These are phyloP conservation scores for Raffaelea deltoideospora DNA, from an alignment of 2,329 filamentous ascomycete species.

Conservation along the genomic window DNA sequence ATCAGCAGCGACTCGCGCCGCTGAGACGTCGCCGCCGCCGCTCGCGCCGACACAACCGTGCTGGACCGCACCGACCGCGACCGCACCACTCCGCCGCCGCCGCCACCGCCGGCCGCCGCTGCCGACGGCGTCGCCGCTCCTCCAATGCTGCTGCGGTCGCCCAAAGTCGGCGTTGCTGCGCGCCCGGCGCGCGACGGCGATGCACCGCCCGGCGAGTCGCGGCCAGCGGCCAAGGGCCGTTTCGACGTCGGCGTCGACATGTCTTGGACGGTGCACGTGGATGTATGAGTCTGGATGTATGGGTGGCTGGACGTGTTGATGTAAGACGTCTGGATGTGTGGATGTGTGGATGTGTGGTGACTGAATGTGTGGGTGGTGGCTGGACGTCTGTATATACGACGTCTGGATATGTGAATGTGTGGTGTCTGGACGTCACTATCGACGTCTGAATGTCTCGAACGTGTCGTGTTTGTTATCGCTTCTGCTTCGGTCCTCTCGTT, in stretches of 20 bases:
- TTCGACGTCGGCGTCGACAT: slow-evolving; percentile 37
- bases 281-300: too few relatives aligned
- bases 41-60: slow-evolving; percentile 59
- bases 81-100: slow-evolving; percentile 33
- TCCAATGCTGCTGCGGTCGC: background rate
- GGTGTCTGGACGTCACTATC: too few relatives aligned
- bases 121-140: slow-evolving; percentile 17
- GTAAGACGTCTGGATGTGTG: too few relatives aligned
- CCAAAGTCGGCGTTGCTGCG: background rate
- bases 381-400: too few relatives aligned
- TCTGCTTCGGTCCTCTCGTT: too few relatives aligned
- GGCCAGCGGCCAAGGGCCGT: slow-evolving; percentile 33
- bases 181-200: background rate
- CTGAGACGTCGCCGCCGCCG: slow-evolving; percentile 29
- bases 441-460: too few relatives aligned
- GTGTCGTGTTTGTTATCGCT: too few relatives aligned
- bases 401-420: too few relatives aligned
- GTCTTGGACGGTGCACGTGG: too few relatives aligned
- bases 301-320: too few relatives aligned
- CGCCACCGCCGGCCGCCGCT: slow-evolving; percentile 5
- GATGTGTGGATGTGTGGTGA: too few relatives aligned
- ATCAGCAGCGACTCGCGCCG: slow-evolving; percentile 35
- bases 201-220: slow-evolving; percentile 13
- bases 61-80: slow-evolving; percentile 50
- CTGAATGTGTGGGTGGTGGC: too few relatives aligned